phyloP scores from a whole-genome alignment of 108 stramenopile genomes.

The Fragilaria crotonensis region DNA sequence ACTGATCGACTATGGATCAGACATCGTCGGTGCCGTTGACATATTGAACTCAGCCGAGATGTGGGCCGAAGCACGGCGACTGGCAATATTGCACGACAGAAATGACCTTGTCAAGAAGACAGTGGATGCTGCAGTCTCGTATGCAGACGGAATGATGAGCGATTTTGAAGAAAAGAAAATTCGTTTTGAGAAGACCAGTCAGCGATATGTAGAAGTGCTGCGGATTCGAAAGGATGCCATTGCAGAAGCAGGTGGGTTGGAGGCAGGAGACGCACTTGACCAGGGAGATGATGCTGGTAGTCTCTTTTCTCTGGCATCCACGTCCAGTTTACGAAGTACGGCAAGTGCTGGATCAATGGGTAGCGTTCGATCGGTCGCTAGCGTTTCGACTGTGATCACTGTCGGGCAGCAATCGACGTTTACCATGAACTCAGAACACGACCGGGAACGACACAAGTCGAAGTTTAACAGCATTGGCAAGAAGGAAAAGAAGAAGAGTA shows the following conservation, averaged over 20 bases:
- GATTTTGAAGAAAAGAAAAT: slow-evolving; percentile 53
- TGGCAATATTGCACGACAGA: slow-evolving; percentile 32
- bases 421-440: slow-evolving; percentile 55
- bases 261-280: slow-evolving; percentile 18
- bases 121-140: slow-evolving; percentile 43
- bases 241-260: slow-evolving; percentile 23
- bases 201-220: slow-evolving; percentile 54
- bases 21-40: slow-evolving; percentile 60
- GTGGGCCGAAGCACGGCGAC: slow-evolving; percentile 65
- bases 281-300: slow-evolving; percentile 58
- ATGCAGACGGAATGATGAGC: slow-evolving; percentile 42
- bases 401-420: slow-evolving; percentile 59
- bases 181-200: slow-evolving; percentile 43
- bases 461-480: slow-evolving; percentile 72
- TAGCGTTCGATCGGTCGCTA: slow-evolving; percentile 39
- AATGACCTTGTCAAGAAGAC: slow-evolving; percentile 53
- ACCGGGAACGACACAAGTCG: slow-evolving; percentile 62
- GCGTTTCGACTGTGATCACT: slow-evolving; percentile 75
- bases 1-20: slow-evolving; percentile 67
- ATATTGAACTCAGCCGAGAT: slow-evolving; percentile 55
- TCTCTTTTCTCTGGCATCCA: slow-evolving; percentile 68
- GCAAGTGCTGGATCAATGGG: slow-evolving; percentile 49
- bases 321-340: slow-evolving; percentile 49
- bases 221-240: slow-evolving; percentile 63
- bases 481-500: slow-evolving; percentile 66